Percentiles rank a stretch among this genome's conserved stretches.
phyloP scores from a whole-genome alignment of 2,329 filamentous ascomycete species.

The Cladosporium cucumerinum region DNA sequence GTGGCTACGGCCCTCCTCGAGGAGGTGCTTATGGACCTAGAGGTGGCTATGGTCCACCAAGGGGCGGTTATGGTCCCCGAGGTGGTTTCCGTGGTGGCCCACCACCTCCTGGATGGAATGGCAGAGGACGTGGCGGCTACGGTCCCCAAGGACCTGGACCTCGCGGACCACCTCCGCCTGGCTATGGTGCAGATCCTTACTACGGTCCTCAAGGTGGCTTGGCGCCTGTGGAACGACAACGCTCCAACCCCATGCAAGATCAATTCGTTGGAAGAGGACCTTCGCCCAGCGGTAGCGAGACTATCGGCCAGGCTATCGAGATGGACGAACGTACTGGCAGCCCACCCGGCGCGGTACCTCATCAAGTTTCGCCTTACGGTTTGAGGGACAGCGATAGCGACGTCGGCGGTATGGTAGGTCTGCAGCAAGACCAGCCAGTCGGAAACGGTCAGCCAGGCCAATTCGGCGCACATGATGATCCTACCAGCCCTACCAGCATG shows the following conservation, averaged over 20 bases:
- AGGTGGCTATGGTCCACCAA: constrained; percentile 48
- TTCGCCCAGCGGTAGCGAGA: constrained; percentile 20
- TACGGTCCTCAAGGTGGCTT: constrained; percentile 18
- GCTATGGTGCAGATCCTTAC: constrained; percentile 28
- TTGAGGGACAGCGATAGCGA: constrained; percentile 64
- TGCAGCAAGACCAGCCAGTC: constrained; percentile 55
- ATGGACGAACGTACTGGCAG: constrained; percentile 70
- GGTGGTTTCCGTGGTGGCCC: constrained; percentile 41
- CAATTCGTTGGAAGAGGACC: constrained; percentile 24
- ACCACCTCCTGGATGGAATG: constrained; percentile 34
- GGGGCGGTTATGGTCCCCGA: constrained; percentile 42
- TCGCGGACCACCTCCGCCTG: constrained; percentile 23
- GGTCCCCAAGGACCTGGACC: constrained; percentile 19
- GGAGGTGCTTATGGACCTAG: constrained; percentile 48
- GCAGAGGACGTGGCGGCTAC: constrained; percentile 47
- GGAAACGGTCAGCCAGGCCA: constrained; percentile 66
- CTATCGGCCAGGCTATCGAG: constrained; percentile 68
- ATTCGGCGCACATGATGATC: constrained; percentile 56
- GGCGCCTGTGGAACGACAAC: constrained; percentile 4
- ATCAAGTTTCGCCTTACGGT: constrained; percentile 35
- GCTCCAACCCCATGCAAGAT: constrained; percentile 34
- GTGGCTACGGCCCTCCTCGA: constrained; percentile 25
- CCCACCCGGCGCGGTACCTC: constrained; percentile 37
- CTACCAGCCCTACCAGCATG: constrained; percentile 55
- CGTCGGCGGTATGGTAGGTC: constrained; percentile 68